Conservation (phyloP, 2,329 filamentous ascomycete genomes). For the Aureobasidium sp. region DNA sequence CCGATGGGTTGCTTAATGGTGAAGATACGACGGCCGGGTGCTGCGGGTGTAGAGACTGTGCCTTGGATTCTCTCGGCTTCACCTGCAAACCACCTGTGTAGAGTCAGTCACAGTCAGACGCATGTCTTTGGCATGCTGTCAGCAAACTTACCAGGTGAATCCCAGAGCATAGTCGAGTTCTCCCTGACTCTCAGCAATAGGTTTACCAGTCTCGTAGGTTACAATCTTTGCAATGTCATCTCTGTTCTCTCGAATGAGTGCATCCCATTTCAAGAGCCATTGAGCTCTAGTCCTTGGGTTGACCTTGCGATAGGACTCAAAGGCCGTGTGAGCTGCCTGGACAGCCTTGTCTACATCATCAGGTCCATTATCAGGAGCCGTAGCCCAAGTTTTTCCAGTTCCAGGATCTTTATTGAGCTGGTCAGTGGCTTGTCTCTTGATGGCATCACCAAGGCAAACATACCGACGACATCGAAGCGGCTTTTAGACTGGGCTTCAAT, state of each 20-base stretch:
- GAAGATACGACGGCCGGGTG: constrained; percentile 56
- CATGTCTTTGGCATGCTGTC: not conserved
- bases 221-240: constrained; percentile 55
- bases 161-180: constrained; percentile 43
- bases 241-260: constrained; percentile 52
- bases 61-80: constrained; percentile 55
- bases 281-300: constrained; percentile 55
- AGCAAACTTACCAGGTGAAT: constrained; percentile 33
- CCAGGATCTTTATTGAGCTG: constrained; percentile 37
- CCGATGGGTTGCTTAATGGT: constrained; percentile 69
- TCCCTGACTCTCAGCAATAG: constrained; percentile 38
- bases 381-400: constrained; percentile 41
- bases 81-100: constrained; percentile 38
- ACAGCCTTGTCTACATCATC: constrained; percentile 56
- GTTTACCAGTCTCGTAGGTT: constrained; percentile 48
- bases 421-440: not conserved
- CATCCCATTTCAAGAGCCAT: constrained; percentile 57
- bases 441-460: not conserved
- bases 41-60: constrained; percentile 49
- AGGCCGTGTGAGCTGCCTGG: constrained; percentile 50
- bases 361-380: constrained; percentile 38
- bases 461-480: constrained; percentile 49
- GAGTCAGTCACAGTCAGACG: too few relatives aligned
- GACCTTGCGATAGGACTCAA: constrained; percentile 50
- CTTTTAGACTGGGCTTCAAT: constrained; percentile 48